Base-by-base conservation (phyloP, 208 protist species). In the Crithidia bombi region DNA sequence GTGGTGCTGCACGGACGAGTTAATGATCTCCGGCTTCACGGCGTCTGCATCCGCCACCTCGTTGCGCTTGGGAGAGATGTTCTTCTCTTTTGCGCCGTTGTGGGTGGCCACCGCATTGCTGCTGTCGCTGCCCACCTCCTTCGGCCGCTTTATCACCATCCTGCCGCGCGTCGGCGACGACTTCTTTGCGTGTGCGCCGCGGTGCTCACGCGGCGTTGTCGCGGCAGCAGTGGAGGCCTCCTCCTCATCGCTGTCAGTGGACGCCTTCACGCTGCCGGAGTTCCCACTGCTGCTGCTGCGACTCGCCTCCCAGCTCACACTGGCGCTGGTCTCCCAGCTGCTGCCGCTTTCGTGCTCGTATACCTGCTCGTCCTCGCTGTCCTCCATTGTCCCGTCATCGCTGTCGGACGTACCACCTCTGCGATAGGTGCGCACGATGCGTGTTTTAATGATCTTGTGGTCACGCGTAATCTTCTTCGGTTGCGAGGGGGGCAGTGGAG, bases 371-470 rank as follows among this genome's bases (percentile, higher is more conserved):
- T 41, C 43, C 46, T 63, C 67, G 28, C 58, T 36, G 10, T 35
- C 36, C 26, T 35, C 21, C 44, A 36, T 38, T 5, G 41, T 35
- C 14, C 28, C 39, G 41, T 9, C 19, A 17, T 41, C 39, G 63
- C 28, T 49, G 35, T 38, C 47, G 57, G 32, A 14, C 63, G 61
- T 32, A 50, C 75, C 71, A 81, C 79, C 64, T 78, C 80, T 36
- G 85, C 43, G 44, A 75, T 87, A 73, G 23, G 50, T 75, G 52
- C 69, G 69, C 33, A 59, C 38, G n/a, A 57, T 49, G 12, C 69
- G 50, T 17, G 61, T 75, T n/a, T 46, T 69, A 12, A 64, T 69
- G n/a, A 66, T 67, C 23, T 41, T 65, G 68, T 61, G 63, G 28
- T 65, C 59, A 15, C 58, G 50, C 14, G 58, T 73, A n/a, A 51